Conservation (phyloP, 371 early-diverging fungal species). For the Quaeritorhiza haematococci region DNA sequence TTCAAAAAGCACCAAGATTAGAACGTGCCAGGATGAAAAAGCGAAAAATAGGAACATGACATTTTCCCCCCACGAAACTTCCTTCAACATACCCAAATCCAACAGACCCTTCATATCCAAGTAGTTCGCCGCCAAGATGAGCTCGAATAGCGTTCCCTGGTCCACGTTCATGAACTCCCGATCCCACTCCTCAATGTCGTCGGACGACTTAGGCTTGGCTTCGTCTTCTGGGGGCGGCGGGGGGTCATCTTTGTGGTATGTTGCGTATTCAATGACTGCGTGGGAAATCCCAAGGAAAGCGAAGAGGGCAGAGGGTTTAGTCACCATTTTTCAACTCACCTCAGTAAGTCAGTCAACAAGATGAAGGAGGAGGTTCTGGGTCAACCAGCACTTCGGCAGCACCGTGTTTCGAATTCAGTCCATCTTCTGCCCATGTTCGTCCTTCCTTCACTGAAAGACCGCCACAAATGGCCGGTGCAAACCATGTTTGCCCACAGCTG, state of each 20-base stretch:
- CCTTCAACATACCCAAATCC: slow-evolving; percentile 57
- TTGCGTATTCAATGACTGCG: slow-evolving; percentile 74
- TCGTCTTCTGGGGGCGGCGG: slow-evolving; percentile 46
- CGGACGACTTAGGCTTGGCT: slow-evolving; percentile 42
- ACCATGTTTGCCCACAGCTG: too few relatives aligned
- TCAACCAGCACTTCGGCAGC: too few relatives aligned
- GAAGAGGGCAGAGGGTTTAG: too few relatives aligned
- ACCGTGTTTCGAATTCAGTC: too few relatives aligned
- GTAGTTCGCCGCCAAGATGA: slow-evolving; percentile 91
- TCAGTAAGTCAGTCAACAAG: too few relatives aligned
- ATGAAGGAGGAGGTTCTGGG: too few relatives aligned
- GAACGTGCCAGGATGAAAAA: background rate
- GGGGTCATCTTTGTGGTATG: slow-evolving; percentile 74
- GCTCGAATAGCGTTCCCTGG: slow-evolving; percentile 83
- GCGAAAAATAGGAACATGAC: background rate
- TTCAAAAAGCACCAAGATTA: background rate
- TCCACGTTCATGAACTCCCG: slow-evolving; percentile 77
- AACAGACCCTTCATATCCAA: slow-evolving; percentile 92
- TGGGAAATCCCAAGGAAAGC: background rate
- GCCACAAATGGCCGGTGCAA: too few relatives aligned
- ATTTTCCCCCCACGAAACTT: background rate
- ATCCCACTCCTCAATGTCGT: slow-evolving; percentile 77
- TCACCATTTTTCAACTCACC: too few relatives aligned
- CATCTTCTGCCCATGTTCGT: too few relatives aligned
- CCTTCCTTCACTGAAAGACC: too few relatives aligned